Base-by-base conservation (phyloP, 192 early-diverging fungal species). In the Pilobolus umbonatus region DNA sequence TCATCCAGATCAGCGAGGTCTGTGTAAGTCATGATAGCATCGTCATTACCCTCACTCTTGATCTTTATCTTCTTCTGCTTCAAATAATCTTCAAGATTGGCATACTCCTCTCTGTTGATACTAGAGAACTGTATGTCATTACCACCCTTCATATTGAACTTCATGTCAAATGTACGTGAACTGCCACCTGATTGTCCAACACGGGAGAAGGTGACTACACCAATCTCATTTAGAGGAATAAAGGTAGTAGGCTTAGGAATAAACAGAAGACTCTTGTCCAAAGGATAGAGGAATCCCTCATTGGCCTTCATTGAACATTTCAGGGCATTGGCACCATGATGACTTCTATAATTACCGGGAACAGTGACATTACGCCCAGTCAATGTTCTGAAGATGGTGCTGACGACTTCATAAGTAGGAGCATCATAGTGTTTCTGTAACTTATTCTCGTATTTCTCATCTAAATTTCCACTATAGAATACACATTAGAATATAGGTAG, bases 281-380 rank as follows among this genome's bases (percentile, higher is more conserved):
- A 77, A 3, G 93, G 95, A 55, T 95, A 99, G 22, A 99, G 70
- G 47, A 86, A 87, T 55, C 91, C 92, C 65, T 99, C 96, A 78
- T 90, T 96, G 31, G 96, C 94, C 75, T 97, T 99, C 79, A 92
- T 85, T 28, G 92, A 94, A 57, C 92, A 95, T 71, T 97, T 96
- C 69, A 98, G 74, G 17, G 91, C 94, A 48, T 79, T 75, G 15
- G 88, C 74, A 25, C 79, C 83, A 56, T 93, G 90, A 48, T 85
- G 81, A 47, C 88, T 88, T 24, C 78, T 64, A 68, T 78, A 88
- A 29, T 65, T 64, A 15, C 79, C 77, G 24, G 91, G 87, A 44
- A 82, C 81, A 9, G 80, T 85, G 22, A 93, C 79, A 53, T 87
- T 89, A 64, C 87, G 80, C 3, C 84, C 82, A 1, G 92, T 86